Evolutionary conservation across 23 red algal genomes (phyloP), one percentile per base, ranked within the genome.

Genomic region (Gracilariopsis chorda): DNA sequence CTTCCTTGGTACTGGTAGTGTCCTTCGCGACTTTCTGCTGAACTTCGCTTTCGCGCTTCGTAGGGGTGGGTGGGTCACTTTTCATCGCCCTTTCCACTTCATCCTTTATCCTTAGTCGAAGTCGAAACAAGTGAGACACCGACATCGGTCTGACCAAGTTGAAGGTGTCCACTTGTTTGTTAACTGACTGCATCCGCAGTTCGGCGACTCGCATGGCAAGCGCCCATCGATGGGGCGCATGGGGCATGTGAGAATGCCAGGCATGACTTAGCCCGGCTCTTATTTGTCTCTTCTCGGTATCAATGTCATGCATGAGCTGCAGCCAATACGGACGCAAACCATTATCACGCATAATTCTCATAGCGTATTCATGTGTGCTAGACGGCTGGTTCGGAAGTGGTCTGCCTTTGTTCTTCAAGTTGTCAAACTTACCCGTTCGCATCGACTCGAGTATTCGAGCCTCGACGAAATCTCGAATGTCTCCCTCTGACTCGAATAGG

Each of bases 221-320:
- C 44, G 61, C 51, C 85, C 85, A 89, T 40, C 72, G 61, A 23
- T 76, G 59, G 21, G 85, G 85, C 11, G 59, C 65, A 16, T 77
- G 85, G 6, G 85, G 85, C 85, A 89, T 89, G 36, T 89, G 48
- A n/a, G 33, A 51, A 65, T 78, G 85, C 85, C 85, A 89, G 5
- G 85, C 85, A 65, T 62, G 23, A 32, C 29, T 36, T 29, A 89
- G 48, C 13, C 43, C 29, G 20, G 42, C 57, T 57, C 85, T 55
- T 6, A 89, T 37, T 57, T 73, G 51, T 21, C 85, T 58, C 58
- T 78, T 89, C 24, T 89, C 85, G 29, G 52, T 48, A 39, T 89
- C 85, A 17, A 89, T 89, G 41, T 89, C 85, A 78, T 89, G 85
- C 85, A 89, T 89, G 48, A 89, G 69, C 46, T 89, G 85, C 70